phyloP scores from a whole-genome alignment of 208 protist species.

The Trypanosoma cruzi region DNA sequence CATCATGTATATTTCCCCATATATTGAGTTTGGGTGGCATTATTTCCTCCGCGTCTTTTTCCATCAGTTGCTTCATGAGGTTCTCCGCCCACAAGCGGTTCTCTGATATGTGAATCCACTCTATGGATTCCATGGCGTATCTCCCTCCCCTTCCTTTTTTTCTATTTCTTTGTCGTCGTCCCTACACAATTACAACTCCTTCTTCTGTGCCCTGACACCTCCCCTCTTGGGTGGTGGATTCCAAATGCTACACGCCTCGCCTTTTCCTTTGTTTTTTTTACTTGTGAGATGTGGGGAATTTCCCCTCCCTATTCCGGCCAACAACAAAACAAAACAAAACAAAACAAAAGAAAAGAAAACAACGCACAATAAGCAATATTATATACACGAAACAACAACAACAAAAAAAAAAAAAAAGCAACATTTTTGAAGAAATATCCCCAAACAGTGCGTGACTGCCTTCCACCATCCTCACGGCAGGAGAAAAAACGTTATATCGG shows the following conservation, averaged over 20 bases:
- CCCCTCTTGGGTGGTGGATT: too few relatives aligned
- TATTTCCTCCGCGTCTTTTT: background rate
- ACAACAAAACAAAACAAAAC: background rate
- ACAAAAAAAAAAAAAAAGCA: background rate
- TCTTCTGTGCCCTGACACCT: too few relatives aligned
- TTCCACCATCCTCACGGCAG: too few relatives aligned
- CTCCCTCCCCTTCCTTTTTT: background rate
- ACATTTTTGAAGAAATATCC: too few relatives aligned
- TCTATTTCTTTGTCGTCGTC: background rate
- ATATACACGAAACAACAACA: background rate
- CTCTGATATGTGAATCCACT: background rate
- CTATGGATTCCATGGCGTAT: conserved; percentile 4
- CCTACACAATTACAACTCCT: too few relatives aligned
- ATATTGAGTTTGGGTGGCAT: background rate
- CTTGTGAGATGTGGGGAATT: background rate
- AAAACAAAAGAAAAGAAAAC: background rate
- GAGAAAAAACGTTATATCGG: too few relatives aligned
- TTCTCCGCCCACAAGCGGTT: background rate
- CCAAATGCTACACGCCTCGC: background rate
- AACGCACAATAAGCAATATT: background rate
- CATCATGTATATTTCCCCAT: conserved; percentile 8
- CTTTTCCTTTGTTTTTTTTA: background rate
- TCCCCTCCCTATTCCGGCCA: too few relatives aligned
- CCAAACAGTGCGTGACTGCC: too few relatives aligned
- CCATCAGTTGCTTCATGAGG: background rate